Conservation (phyloP, 805 yeast genomes). For the Candida xyloterini region DNA sequence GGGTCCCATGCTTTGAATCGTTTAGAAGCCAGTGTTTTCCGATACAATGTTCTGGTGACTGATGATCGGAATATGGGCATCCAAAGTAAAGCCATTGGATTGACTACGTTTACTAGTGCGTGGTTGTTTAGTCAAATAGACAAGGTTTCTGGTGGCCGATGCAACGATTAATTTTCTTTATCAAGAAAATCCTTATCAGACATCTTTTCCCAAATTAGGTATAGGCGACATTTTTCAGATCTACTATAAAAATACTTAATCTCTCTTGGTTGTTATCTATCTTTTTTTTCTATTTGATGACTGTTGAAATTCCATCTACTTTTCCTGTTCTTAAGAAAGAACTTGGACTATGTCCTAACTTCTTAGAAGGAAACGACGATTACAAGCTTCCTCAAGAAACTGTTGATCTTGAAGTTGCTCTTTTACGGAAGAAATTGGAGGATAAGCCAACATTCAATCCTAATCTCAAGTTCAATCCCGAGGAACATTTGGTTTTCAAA, state of each 20-base stretch:
- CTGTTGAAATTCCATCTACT: constrained; percentile 13
- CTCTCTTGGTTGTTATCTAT: too few species aligned
- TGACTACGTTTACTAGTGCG: constrained; percentile 52
- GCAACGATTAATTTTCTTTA: constrained; percentile 41
- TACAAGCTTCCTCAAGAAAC: constrained; percentile 26
- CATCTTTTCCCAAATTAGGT: constrained; percentile 6
- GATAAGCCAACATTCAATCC: constrained; percentile 29
- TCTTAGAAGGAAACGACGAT: constrained; percentile 17
- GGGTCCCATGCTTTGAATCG: constrained; percentile 31
- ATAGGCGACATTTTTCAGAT: constrained; percentile 1
- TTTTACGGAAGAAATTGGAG: constrained; percentile 19
- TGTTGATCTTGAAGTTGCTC: constrained; percentile 22
- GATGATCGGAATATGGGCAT: constrained; percentile 73
- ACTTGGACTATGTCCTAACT: constrained; percentile 21
- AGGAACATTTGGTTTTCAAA: constrained; percentile 35
- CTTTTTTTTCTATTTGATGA: constrained; percentile 7
- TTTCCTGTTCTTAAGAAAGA: constrained; percentile 22
- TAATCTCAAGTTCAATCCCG: constrained; percentile 35
- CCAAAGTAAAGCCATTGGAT: constrained; percentile 57
- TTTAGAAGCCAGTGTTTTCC: constrained; percentile 42
- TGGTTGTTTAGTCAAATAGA: constrained; percentile 59
- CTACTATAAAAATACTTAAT: not conserved
- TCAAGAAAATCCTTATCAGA: not conserved
- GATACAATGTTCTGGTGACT: constrained; percentile 62
- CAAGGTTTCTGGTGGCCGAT: constrained; percentile 43